Evolutionary conservation across 768 basidiomycete species (phyloP).

Genomic region (Sporobolomyces pararoseus): DNA sequence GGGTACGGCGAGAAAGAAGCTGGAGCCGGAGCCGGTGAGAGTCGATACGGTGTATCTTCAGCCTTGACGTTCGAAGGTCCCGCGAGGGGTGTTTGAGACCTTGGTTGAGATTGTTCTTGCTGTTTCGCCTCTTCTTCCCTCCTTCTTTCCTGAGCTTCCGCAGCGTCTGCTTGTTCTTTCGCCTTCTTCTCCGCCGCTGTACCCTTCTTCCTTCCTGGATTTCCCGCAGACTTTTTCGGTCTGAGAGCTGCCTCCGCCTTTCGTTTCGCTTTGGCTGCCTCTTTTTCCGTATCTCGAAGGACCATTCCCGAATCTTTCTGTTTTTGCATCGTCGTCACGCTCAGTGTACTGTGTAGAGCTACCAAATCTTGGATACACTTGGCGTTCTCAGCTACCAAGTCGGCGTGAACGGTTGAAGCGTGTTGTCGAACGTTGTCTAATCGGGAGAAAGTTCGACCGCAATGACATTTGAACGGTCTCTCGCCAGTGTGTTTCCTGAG

Average conservation of each 20-base stretch:
- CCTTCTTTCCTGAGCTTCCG: background rate
- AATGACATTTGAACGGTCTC: constrained; percentile 92
- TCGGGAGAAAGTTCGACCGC: constrained; percentile 88
- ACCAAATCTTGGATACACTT: constrained; percentile 87
- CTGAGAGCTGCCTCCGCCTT: background rate
- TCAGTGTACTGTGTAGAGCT: constrained; percentile 75
- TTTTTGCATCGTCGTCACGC: constrained; percentile 49
- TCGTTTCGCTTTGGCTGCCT: constrained; percentile 1
- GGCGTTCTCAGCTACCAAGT: constrained; percentile 77
- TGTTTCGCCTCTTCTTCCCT: background rate
- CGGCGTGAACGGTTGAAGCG: constrained; percentile 94
- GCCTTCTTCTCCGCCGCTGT: constrained; percentile 18
- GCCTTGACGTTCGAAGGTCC: background rate
- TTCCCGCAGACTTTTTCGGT: background rate
- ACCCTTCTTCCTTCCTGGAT: constrained; percentile 4
- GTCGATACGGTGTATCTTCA: background rate
- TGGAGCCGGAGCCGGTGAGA: background rate
- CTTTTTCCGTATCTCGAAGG: constrained; percentile 17
- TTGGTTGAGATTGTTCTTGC: background rate
- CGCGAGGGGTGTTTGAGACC: background rate
- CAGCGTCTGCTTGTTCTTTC: constrained; percentile 16
- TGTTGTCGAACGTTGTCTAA: constrained; percentile 97
- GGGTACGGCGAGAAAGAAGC: background rate
- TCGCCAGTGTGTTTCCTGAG: constrained; percentile 95
- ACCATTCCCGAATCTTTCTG: constrained; percentile 38